phyloP scores from a whole-genome alignment of 2,329 filamentous ascomycete species.

The Colletotrichum tropicale region DNA sequence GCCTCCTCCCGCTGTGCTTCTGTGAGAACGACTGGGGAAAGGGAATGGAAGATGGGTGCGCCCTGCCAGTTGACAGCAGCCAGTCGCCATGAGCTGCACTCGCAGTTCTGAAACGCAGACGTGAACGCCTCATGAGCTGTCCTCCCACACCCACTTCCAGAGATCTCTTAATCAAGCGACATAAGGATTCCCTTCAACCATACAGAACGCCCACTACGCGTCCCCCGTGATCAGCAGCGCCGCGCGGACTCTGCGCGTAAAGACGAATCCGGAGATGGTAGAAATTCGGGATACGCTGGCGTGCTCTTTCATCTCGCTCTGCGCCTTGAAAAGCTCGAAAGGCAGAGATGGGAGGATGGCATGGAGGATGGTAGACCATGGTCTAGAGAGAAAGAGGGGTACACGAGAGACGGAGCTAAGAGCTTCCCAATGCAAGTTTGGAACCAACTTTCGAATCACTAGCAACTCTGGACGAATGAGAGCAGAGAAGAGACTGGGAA shows the following conservation, averaged over 20 bases:
- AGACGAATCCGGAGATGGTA: neutral
- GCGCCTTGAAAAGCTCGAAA: neutral
- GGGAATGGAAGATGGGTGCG: neutral
- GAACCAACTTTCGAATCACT: conserved; percentile 1
- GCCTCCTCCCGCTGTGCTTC: neutral
- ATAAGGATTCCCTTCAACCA: neutral
- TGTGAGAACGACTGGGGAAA: neutral
- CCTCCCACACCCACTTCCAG: conserved; percentile 1
- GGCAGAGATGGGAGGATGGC: neutral
- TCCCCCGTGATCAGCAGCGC: neutral
- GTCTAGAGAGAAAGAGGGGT: neutral
- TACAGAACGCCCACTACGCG: neutral
- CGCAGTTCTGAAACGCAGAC: conserved; percentile 18
- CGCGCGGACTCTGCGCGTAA: neutral
- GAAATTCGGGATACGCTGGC: neutral
- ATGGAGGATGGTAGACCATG: neutral
- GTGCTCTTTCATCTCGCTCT: neutral
- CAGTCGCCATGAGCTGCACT: conserved; percentile 2
- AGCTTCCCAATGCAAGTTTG: neutral
- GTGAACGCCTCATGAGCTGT: conserved; percentile 10
- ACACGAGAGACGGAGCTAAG: neutral
- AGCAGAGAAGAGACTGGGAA: neutral
- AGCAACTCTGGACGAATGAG: neutral
- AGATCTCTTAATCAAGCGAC: neutral
- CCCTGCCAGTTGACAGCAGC: neutral